These are phyloP conservation scores for Colletotrichum lupini DNA, from an alignment of 2,329 filamentous ascomycete genomes.

Conservation along the genomic window DNA sequence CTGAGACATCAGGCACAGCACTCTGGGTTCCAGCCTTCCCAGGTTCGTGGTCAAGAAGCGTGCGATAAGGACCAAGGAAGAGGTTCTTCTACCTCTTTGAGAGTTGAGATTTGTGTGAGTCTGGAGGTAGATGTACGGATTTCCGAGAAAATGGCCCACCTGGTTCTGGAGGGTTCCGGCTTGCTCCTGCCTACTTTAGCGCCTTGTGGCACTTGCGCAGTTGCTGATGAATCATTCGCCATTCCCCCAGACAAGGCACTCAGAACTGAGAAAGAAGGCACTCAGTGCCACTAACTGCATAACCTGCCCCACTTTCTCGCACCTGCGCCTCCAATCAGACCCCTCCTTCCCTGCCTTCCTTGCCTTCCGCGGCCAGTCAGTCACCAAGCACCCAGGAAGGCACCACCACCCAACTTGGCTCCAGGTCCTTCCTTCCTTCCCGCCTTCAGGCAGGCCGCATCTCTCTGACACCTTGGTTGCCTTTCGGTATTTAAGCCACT, in stretches of 20 bases:
- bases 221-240: slow-evolving; percentile 52
- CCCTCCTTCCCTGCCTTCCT: slow-evolving; percentile 30
- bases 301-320: slow-evolving; percentile 41
- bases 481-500: slow-evolving; percentile 23
- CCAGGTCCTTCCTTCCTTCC: slow-evolving; percentile 22
- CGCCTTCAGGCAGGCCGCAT: slow-evolving; percentile 1
- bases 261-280: not conserved
- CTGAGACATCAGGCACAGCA: slow-evolving; percentile 34
- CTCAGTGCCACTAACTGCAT: slow-evolving; percentile 32
- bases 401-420: slow-evolving; percentile 9
- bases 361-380: slow-evolving; percentile 33
- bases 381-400: not conserved
- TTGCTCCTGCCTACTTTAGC: slow-evolving; percentile 31
- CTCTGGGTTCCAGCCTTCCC: slow-evolving; percentile 30
- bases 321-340: slow-evolving; percentile 22
- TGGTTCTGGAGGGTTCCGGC: slow-evolving; percentile 53
- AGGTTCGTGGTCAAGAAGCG: slow-evolving; percentile 11
- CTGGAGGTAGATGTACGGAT: not conserved
- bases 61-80: slow-evolving; percentile 11
- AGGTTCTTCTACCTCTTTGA: not conserved
- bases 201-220: slow-evolving; percentile 35
- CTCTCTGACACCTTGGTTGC: slow-evolving; percentile 13
- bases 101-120: rapidly evolving
- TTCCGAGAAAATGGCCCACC: slow-evolving; percentile 18
- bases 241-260: slow-evolving; percentile 34